Conservation (phyloP, 2,329 filamentous ascomycete species). For the Blumeria hordei region DNA sequence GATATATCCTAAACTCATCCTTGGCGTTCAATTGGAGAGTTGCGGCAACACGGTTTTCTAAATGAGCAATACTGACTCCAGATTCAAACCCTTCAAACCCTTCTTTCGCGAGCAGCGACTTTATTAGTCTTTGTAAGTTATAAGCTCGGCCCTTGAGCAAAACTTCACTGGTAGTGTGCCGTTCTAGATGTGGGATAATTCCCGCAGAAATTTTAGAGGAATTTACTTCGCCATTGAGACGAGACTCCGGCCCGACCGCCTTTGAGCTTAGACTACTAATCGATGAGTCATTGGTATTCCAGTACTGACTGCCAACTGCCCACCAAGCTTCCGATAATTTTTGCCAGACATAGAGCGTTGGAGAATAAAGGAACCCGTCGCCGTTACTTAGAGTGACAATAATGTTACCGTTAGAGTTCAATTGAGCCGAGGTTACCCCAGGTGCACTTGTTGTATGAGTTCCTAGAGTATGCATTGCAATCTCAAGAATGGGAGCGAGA, state of each 20-base stretch:
- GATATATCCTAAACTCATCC: slow-evolving; percentile 80
- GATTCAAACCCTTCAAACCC: slow-evolving; percentile 85
- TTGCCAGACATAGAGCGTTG: slow-evolving; percentile 76
- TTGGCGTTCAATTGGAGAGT: slow-evolving; percentile 62
- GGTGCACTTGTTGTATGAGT: slow-evolving; percentile 54
- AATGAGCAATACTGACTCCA: slow-evolving; percentile 72
- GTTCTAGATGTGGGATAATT: slow-evolving; percentile 78
- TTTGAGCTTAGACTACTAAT: slow-evolving; percentile 57
- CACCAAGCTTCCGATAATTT: slow-evolving; percentile 94
- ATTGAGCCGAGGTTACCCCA: slow-evolving; percentile 68
- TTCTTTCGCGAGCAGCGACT: slow-evolving; percentile 64
- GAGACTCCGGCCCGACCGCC: slow-evolving; percentile 31
- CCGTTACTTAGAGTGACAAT: slow-evolving; percentile 85
- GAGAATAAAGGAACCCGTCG: slow-evolving; percentile 77
- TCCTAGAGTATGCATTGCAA: slow-evolving; percentile 57
- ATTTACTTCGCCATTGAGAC: slow-evolving; percentile 23
- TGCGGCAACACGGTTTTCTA: slow-evolving; percentile 84
- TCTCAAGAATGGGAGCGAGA: slow-evolving; percentile 67
- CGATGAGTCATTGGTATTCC: slow-evolving; percentile 90
- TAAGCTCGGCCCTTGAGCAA: slow-evolving; percentile 80
- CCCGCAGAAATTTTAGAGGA: slow-evolving; percentile 54
- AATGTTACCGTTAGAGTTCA: slow-evolving; percentile 70
- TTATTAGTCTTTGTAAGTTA: slow-evolving; percentile 75
- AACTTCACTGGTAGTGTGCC: slow-evolving; percentile 84
- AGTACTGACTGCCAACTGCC: slow-evolving; percentile 94